Conservation (phyloP, 2,329 filamentous ascomycete species). For the Aspergillus tamarii region DNA sequence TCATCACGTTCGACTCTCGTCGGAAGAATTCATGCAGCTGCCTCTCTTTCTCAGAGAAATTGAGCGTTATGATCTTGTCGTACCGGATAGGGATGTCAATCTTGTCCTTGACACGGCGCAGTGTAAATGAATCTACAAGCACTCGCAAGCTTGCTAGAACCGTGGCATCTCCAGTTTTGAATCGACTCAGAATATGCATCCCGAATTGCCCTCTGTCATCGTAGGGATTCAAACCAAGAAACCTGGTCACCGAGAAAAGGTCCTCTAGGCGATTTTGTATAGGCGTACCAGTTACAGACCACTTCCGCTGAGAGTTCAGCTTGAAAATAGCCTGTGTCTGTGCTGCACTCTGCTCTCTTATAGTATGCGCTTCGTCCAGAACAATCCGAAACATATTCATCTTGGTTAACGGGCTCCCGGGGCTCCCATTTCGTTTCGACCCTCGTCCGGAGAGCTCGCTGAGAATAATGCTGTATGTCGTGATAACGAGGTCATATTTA, state of each 20-base stretch:
- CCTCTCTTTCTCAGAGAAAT: conserved; percentile 75
- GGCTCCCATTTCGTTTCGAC: conserved; percentile 61
- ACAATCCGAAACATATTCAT: conserved; percentile 94
- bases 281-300: conserved; percentile 96
- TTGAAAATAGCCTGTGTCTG: conserved; percentile 84
- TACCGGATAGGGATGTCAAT: conserved; percentile 77
- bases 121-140: conserved; percentile 90
- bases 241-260: conserved; percentile 81
- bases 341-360: conserved; percentile 79
- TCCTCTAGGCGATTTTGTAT: conserved; percentile 94
- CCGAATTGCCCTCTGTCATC: conserved; percentile 76
- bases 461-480: conserved; percentile 86
- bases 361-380: conserved; percentile 92
- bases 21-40: conserved; percentile 83
- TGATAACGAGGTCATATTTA: conserved; percentile 81
- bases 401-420: conserved; percentile 69
- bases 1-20: conserved; percentile 76
- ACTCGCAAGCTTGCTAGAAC: conserved; percentile 81
- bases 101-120: conserved; percentile 88
- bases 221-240: conserved; percentile 83
- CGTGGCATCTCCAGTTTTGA: conserved; percentile 82
- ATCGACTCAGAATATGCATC: conserved; percentile 78
- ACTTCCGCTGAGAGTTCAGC: conserved; percentile 78
- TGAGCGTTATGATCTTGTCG: conserved; percentile 72
- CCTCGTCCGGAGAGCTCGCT: conserved; percentile 72